Base-by-base conservation (phyloP, 1,284 basidiomycete genomes). In the Boletus sp. region DNA sequence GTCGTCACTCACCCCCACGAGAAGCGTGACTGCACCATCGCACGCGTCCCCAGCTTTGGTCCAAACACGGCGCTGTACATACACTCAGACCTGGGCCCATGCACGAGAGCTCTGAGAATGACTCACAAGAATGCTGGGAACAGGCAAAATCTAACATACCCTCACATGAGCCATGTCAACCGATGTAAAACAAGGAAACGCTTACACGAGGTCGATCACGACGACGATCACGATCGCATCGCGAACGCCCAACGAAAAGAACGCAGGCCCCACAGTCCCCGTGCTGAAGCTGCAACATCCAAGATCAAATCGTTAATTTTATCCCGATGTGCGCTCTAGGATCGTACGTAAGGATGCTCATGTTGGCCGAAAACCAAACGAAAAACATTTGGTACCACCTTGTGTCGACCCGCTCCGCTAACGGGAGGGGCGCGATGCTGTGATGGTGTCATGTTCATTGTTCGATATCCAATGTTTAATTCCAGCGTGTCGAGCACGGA, bases 311-410 rank as follows among this genome's bases (percentile, higher is more conserved):
- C 13, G 7, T 10, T 25, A 4, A 3, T 10, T 2, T 7, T 22
- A n/a, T 3, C 4, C 3, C 3, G 9, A 22, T 8, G 12, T 5
- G 16, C 7, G 14, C 4, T 36, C 20, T 7, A 65, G n/a, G n/a
- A n/a, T n/a, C 72, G 39, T 67, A 81, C 66, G 72, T 70, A 25
- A 81, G 66, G 48, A 84, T 71, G 54, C 82, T 83, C 61, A 80
- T 71, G 52, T 82, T 83, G 41, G 73, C 72, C 7, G 80, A 78
- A 55, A 84, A 79, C 82, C 82, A 84, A 16, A 82, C 71, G 53
- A 81, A 80, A 63, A 83, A 84, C 66, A 82, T 70, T 56, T 84
- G 81, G 54, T 80, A 78, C 49, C 79, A 72, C 9, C 79, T 72
- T 5, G 65, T 70, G 41, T 84, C 80, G 12, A 69, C 68, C 25